Percentiles rank a stretch among this genome's conserved stretches.
phyloP scores from a whole-genome alignment of 2,329 filamentous ascomycete genomes.

The Coniochaeta sp. region DNA sequence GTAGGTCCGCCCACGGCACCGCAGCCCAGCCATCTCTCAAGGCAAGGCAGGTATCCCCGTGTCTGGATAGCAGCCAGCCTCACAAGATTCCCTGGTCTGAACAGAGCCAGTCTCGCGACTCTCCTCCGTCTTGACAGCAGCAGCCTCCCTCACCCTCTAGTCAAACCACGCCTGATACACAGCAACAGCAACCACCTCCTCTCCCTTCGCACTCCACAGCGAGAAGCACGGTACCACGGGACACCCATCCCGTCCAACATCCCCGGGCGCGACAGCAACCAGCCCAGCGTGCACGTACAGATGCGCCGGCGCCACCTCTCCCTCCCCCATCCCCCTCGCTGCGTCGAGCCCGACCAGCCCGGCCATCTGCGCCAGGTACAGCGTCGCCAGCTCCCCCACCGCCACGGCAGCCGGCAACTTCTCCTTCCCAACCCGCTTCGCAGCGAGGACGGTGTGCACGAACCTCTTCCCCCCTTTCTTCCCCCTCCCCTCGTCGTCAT shows the following conservation, averaged over 20 bases:
- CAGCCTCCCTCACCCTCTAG: too few species aligned
- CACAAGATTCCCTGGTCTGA: too few species aligned
- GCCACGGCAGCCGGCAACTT: neutral
- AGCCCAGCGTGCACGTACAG: neutral
- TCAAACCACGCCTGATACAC: neutral
- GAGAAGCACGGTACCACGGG: neutral
- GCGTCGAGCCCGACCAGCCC: neutral
- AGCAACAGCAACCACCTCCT: neutral
- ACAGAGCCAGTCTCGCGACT: neutral
- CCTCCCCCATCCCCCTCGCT: neutral
- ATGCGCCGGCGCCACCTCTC: neutral
- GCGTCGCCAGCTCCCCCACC: slow-evolving; percentile 2
- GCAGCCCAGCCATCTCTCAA: too few species aligned
- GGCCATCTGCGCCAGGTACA: neutral
- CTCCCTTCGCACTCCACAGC: neutral
- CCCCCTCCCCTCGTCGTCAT: too few species aligned
- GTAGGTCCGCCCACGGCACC: too few species aligned
- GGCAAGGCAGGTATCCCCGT: too few species aligned
- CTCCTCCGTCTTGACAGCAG: too few species aligned
- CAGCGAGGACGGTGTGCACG: neutral
- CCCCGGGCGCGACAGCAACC: neutral
- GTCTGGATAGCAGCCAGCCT: neutral
- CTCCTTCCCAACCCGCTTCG: neutral
- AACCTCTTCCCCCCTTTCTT: neutral
- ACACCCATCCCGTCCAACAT: neutral